Evolutionary conservation across 1,284 basidiomycete genomes (phyloP), one percentile per base, ranked within the genome.

Genomic region (Puccinia horiana): DNA sequence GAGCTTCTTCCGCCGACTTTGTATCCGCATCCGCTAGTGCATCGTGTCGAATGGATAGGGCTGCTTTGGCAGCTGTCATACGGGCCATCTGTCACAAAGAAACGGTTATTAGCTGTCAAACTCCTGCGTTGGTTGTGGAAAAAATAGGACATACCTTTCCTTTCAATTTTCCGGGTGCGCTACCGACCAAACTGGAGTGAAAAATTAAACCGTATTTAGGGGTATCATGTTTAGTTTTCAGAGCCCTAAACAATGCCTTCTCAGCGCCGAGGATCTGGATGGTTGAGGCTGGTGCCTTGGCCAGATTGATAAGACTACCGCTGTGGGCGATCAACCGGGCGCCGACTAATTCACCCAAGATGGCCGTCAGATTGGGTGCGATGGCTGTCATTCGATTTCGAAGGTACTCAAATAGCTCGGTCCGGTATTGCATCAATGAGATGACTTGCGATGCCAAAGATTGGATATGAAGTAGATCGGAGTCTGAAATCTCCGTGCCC

Each of bases 151-250:
- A 84, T 76, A 92, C 93, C 89, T 99, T 99, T 86, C 96, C 97
- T 90, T 99, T 99, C 84, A 98, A 91, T 89, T 98, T 98, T 84
- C 95, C 94, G 74, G 96, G 94, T 79, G 97, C 96, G 89, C 97
- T 95, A 54, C 96, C 97, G 84, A 99, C 94, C 82, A 99, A 90
- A 3, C 94, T 61, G 87, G 93, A 93, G 89, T 98, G 96, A 88
- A 96, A 98, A 86, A 98, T 97, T 74, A 98, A 90, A 85, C 95
- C 96, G 86, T 98, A 98, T 88, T 99, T 99, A 73, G 96, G 96
- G 82, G 96, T 98, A 88, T 98, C 95, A 86, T 98, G 95, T 88
- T 98, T 99, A 83, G 97, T 98, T 89, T 99, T 99, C 84, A 99
- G 90, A 4, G 96, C 97, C 84, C 97, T 90, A 91, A 99, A 99